Evolutionary conservation across 495 filamentous ascomycete species (phyloP), one percentile per base, ranked within the genome.

Genomic region (Penicillium herquei): DNA sequence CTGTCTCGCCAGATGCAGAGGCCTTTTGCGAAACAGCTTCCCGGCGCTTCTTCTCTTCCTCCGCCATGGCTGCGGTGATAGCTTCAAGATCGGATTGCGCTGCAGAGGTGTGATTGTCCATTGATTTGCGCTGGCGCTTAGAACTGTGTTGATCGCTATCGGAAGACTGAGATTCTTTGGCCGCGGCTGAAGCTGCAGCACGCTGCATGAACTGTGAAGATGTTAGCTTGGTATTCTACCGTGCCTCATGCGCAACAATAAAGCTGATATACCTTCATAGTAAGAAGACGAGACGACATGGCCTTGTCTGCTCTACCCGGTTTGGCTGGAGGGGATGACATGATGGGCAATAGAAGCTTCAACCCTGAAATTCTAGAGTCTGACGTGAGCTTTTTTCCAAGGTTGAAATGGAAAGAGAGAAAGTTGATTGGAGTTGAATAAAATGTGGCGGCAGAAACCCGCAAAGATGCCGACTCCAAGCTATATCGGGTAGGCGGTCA

Each of bases 261-360:
- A 26, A 33, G 55, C 32, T 21, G 17, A 17, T 64, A 40, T 69
- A 84, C 85, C 74, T 96, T 96, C 92, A 97, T 97, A 21, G 89
- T 96, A 63, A 95, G 75, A 16, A 97, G 83, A 51, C 92, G 84
- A 3, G 90, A 92, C 56, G 92, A 96, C 88, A 96, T 94, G 9
- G 77, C 76, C 74, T 95, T 95, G 16, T 74, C 67, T 30, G 78
- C 66, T 66, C 75, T 79, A 40, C 67, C 57, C 56, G 73, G 60
- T 52, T 70, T 43, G 32, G 66, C 50, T 26, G 62, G 51, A 18
- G 68, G 56, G 52, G 49, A 45, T 37, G 70, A 58, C 78, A 77
- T 77, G 57, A 60, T 59, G 75, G 12, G 65, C 13, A 34, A 35
- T 3, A 43, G 21, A 3, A 37, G 34, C n/a, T 13, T 10, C 3